Percentiles rank a stretch among this genome's conserved stretches.
Evolutionary conservation across 179 eudicot genomes (phyloP).

Genomic region (Actinidia polygama): DNA sequence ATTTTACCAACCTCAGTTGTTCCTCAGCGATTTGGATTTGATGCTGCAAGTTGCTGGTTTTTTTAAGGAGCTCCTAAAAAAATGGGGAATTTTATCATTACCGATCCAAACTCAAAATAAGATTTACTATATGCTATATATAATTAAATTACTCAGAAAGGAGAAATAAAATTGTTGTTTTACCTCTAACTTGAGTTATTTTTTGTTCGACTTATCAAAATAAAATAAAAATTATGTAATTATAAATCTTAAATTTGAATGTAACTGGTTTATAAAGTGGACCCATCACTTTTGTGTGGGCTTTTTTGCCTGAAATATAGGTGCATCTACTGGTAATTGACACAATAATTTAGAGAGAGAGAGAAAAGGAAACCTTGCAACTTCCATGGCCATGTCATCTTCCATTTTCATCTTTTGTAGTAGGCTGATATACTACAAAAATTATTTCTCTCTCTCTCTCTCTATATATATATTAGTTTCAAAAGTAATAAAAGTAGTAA

Average conservation of each 20-base stretch:
- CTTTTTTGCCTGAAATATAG: no score
- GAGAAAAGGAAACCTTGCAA: constrained; percentile 39
- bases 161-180: background rate
- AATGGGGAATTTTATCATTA: background rate
- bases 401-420: constrained; percentile 65
- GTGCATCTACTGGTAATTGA: no score
- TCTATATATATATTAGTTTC: no score
- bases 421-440: constrained; percentile 55
- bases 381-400: constrained; percentile 65
- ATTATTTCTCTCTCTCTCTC: no score
- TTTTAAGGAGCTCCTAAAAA: constrained; percentile 39
- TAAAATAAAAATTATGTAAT: background rate
- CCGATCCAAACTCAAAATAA: background rate
- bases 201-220: constrained; percentile 38
- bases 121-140: background rate
- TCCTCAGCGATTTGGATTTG: constrained; percentile 20
- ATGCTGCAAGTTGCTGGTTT: constrained; percentile 10
- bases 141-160: background rate
- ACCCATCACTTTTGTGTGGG: no score
- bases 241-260: no score
- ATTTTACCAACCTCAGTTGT: constrained; percentile 42
- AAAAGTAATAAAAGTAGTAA: no score
- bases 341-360: no score
- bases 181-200: constrained; percentile 43
- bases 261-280: no score